These are phyloP conservation scores for Tetraselmis striata DNA, from an alignment of 139 green algal species.

Conservation along the genomic window DNA sequence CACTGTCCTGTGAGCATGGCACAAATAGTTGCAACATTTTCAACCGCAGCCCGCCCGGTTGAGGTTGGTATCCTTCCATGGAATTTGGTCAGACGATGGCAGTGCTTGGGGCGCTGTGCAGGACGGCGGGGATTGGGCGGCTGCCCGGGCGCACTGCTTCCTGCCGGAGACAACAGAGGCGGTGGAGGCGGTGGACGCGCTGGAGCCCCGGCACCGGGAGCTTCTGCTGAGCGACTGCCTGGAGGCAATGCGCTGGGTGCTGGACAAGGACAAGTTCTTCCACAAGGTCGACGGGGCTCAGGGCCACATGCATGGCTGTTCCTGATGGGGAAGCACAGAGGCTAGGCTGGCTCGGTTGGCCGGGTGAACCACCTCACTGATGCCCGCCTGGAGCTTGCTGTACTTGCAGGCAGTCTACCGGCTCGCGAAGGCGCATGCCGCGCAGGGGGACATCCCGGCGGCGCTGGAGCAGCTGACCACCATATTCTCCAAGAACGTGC, in stretches of 20 bases:
- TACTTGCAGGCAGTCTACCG: not conserved
- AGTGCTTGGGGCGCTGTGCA: no score
- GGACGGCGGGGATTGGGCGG: not conserved
- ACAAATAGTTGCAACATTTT: no score
- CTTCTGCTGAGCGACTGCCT: not conserved
- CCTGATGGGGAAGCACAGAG: no score
- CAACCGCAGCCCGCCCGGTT: no score
- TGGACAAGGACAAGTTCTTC: not conserved
- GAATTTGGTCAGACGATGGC: no score
- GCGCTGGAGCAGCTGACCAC: not conserved
- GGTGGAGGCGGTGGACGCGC: not conserved
- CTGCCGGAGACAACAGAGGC: not conserved
- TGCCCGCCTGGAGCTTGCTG: no score
- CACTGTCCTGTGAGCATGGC: no score
- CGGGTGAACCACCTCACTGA: no score
- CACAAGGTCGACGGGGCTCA: not conserved
- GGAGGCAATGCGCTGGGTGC: not conserved
- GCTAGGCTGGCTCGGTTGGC: no score
- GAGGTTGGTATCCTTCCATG: no score
- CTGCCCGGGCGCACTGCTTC: not conserved
- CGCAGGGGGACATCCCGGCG: not conserved
- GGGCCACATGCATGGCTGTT: no score
- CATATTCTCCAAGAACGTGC: not conserved
- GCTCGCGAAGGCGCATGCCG: not conserved
- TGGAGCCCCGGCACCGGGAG: not conserved